Base-by-base conservation (phyloP, 768 basidiomycete species). In the Tulasnella calospora region DNA sequence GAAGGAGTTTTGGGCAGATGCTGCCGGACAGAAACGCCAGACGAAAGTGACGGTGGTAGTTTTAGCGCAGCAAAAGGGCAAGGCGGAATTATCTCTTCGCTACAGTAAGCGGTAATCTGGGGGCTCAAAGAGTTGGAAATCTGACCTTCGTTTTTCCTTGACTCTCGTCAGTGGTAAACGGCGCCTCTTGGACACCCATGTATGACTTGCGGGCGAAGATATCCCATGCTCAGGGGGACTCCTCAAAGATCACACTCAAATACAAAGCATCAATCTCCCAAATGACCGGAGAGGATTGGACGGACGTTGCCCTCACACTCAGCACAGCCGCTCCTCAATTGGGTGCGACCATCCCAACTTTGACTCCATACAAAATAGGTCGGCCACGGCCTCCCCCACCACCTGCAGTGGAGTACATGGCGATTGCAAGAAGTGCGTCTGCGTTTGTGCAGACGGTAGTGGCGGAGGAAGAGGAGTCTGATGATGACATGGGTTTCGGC, bases 281-380 rank as follows among this genome's bases (percentile, higher is more conserved):
- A 73, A 47, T 73, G 3, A 82, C 81, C 2, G 80, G 80, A 36
- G 81, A 82, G 46, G 74, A 81, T 47, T 82, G 81, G 81, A 76
- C 38, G 27, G 47, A 75, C 46, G 81, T 80, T 8, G 51, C 79
- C 35, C 44, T 82, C 51, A 44, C 70, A 19, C 80, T 82, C 21
- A 76, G 72, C 19, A 82, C 81, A 23, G 80, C 80, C 1, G 78
- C 81, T 19, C 81, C 81, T 13, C 27, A 70, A 27, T 23, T 71
- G 21, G 77, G 80, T 1, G 67, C 78, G 4, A 46, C 51, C 6
- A 81, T 81, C 36, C 81, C 81, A 10, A 40, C 23, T 7, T 76
- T 81, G 7, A 76, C 75, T 3, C n/a, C 75, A 7, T 47, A 75
- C 33, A 74, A 70, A 12, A 79, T 79, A 23, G 61, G 61, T 15